A percentile compares a stretch with the other conserved stretches of the same genome.
Evolutionary conservation across 805 yeast genomes (phyloP).

Genomic region (Sungouiozyma ichnusensis): DNA sequence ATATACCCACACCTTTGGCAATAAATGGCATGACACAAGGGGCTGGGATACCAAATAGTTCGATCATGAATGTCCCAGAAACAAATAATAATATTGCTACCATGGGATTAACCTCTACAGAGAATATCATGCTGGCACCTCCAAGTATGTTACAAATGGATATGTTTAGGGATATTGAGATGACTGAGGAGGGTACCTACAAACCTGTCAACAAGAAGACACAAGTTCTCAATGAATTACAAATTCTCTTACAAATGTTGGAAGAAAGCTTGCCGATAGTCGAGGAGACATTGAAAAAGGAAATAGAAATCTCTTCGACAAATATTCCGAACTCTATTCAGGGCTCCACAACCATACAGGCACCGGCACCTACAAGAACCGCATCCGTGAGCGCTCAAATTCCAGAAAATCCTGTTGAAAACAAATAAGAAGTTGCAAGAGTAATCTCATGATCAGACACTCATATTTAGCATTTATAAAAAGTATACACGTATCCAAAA

Average conservation of each 20-base stretch:
- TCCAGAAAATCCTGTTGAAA: too few relatives aligned
- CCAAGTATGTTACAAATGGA: slow-evolving; percentile 19
- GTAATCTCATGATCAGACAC: too few relatives aligned
- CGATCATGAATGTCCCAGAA: not conserved
- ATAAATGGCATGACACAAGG: not conserved
- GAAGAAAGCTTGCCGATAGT: slow-evolving; percentile 24
- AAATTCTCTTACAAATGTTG: slow-evolving; percentile 18
- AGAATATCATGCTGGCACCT: slow-evolving; percentile 18
- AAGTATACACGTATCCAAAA: not conserved
- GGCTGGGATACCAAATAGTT: not conserved
- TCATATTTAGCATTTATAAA: not conserved
- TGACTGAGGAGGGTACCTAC: slow-evolving; percentile 3
- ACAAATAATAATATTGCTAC: not conserved
- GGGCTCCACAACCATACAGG: not conserved
- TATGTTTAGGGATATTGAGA: slow-evolving; percentile 21
- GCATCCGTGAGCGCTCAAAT: not conserved
- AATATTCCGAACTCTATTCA: not conserved
- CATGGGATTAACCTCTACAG: not conserved
- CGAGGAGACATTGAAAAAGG: slow-evolving; percentile 21
- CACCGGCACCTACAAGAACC: not conserved
- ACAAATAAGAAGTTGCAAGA: too few relatives aligned
- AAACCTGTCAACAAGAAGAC: slow-evolving; percentile 21
- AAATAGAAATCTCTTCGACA: slow-evolving; percentile 4
- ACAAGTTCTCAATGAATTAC: slow-evolving; percentile 22
- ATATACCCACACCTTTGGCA: not conserved